phyloP scores from a whole-genome alignment of 257 asterid species.

The Apocynum venetum region DNA sequence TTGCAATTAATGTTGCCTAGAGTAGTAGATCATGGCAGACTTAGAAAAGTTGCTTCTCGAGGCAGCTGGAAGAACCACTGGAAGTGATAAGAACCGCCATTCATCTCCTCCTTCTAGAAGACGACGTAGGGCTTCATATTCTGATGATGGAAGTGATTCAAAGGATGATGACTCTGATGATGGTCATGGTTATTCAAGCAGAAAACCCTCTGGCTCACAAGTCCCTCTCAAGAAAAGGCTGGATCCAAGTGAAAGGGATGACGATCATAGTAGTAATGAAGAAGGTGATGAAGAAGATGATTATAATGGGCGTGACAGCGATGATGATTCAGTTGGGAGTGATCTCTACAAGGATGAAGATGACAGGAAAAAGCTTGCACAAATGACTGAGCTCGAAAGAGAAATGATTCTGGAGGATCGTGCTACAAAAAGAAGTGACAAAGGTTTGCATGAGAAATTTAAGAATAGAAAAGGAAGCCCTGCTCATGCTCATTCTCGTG shows the following conservation, averaged over 20 bases:
- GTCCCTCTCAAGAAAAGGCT: constrained; percentile 91
- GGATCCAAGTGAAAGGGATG: constrained; percentile 73
- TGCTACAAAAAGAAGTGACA: constrained; percentile 80
- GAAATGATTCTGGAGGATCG: constrained; percentile 86
- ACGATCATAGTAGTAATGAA: constrained; percentile 55
- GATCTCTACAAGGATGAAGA: constrained; percentile 88
- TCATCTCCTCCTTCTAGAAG: constrained; percentile 71
- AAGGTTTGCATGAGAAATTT: constrained; percentile 65
- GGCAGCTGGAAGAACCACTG: constrained; percentile 86
- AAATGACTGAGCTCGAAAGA: constrained; percentile 82
- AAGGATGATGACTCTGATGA: constrained; percentile 83
- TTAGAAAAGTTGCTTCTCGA: constrained; percentile 78
- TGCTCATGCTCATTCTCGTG: constrained; percentile 66
- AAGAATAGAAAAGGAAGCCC: constrained; percentile 65
- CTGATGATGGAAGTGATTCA: constrained; percentile 85
- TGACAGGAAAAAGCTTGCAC: constrained; percentile 80
- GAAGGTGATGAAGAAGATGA: constrained; percentile 56
- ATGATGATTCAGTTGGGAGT: constrained; percentile 92
- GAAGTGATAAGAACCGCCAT: constrained; percentile 58
- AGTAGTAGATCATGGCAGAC: constrained; percentile 57
- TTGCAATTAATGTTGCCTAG: constrained; percentile 13
- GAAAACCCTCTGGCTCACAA: constrained; percentile 75
- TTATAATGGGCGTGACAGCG: constrained; percentile 64
- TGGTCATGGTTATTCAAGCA: constrained; percentile 61
- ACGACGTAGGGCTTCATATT: constrained; percentile 52